Base-by-base conservation (phyloP, 352 stramenopile genomes). In the Phytophthora lateralis region DNA sequence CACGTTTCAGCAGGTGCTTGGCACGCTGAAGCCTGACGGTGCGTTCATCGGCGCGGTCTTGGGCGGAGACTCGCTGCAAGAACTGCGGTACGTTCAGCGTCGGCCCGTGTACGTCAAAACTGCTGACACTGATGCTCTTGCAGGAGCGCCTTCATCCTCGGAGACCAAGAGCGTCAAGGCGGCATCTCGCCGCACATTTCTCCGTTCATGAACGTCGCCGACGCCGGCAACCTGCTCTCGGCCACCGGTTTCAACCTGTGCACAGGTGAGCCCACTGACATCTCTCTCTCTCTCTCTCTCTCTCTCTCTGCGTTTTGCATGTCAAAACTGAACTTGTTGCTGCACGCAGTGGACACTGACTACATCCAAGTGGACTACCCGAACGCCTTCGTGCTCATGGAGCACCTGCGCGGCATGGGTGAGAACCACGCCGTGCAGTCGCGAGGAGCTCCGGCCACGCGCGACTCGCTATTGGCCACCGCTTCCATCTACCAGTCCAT, bases 11-110 rank as follows among this genome's bases (percentile, higher is more conserved):
- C 53, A 95, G 71, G 80, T 95, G 27, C 76, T 81, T 26, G 89
- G 80, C 65, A 97, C 52, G 14, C 69, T 99, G 1, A 99, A 99
- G 78, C 96, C 97, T 1, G 96, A 99, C 70, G 97, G 97, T 14
- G 96, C 95, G 37, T 98, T 99, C 62, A 81, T 99, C 34, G 97
- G 95, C 26, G 91, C 96, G 1, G 96, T 99, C 56, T 79, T 99
- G 14, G 97, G 97, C 29, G 97, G 96, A 41, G 88, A 97, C 50
- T 99, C 96, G 9, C 76, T 99, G 0, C 89, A 96, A 46, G 97
- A 99, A 69, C 78, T 99, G 8, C 82, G 95, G 70, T 88, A 82
- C 32, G 26, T 49, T 11, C 38, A 26, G 38, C 17, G 3, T 44
- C n/a, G n/a, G 6, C 38, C 38, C 8, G 17, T 17, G n/a, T 5